Base-by-base conservation (phyloP, 169 alveolate species). In the Plasmodium inui region DNA sequence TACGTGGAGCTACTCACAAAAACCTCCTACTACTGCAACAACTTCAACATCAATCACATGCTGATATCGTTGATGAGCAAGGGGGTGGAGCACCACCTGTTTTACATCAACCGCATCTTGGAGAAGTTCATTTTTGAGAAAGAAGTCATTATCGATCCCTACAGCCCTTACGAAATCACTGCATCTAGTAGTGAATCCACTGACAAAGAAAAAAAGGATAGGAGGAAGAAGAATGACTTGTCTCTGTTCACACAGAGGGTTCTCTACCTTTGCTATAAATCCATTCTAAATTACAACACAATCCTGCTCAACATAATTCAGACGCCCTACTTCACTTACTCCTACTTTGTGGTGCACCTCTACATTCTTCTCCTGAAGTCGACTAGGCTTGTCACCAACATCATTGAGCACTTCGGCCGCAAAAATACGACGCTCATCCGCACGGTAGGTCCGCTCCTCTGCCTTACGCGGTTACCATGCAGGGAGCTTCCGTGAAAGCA, bases 101-200 rank as follows among this genome's bases (percentile, higher is more conserved):
- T 55, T 79, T 89, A 89, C 50, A 79, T 89, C 0, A 89, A 89
- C 50, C 14, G 94, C 12, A 79, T 89, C 10, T 53, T 89, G 19
- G 94, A 89, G 34, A 89, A 89, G 34, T 89, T 89, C 22, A 89
- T 89, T 28, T 89, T 61, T 41, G 94, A 89, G 34, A 89, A 89
- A 53, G 89, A 79, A 12, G 82, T 89, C 12, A 78, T 89, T 10
- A 79, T 89, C 44, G 71, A 89, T 5, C 83, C 94, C 14, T 89
- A 89, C 76, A 89, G 94, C 37, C 94, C 82, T 0, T 89, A 89
- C 37, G 94, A 89, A 78, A 44, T 89, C 19, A 39, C 26, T 78
- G 88, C 94, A 55, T 89, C 94, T 12, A 34, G 39, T 26, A 89
- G 82, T 67, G 14, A 41, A 41, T 22, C 88, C 3, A 14, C 61